phyloP scores from a whole-genome alignment of 306 rosid genomes.

The Arachis hypogaea region DNA sequence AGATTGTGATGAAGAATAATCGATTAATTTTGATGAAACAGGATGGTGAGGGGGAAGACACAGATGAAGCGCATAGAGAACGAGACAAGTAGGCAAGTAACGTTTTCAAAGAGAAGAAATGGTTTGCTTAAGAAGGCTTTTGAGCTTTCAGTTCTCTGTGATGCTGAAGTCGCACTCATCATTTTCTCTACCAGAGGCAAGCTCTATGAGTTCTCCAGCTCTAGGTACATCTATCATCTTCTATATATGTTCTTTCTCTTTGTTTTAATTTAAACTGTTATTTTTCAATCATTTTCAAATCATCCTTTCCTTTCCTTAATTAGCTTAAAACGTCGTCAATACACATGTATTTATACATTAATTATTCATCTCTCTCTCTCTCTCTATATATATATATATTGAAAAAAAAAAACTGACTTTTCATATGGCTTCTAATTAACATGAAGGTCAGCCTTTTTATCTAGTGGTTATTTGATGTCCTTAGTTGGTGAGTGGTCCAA shows the following conservation, averaged over 20 bases:
- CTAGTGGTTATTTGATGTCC: constrained; percentile 1
- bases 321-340: not conserved
- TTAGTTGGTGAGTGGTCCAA: not conserved
- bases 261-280: too few species aligned
- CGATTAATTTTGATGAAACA: not conserved
- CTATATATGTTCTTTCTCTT: too few species aligned
- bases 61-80: constrained; percentile 92
- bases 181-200: constrained; percentile 86
- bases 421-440: too few species aligned
- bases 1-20: too few species aligned
- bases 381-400: too few species aligned
- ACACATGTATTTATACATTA: not conserved
- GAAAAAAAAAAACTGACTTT: too few species aligned
- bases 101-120: constrained; percentile 84
- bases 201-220: constrained; percentile 87
- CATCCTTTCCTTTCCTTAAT: not conserved
- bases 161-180: constrained; percentile 90
- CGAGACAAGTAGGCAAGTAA: constrained; percentile 88
- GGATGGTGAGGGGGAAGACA: constrained; percentile 92
- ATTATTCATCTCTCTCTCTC: too few species aligned
- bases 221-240: constrained; percentile 52
- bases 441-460: constrained; percentile 3
- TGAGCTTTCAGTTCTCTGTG: constrained; percentile 94
- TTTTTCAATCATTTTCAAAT: not conserved
- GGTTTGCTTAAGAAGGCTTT: constrained; percentile 90